A percentile compares a stretch with the other conserved stretches of the same genome.
Conservation (phyloP, 2,329 filamentous ascomycete species). For the Annulohypoxylon truncatum region DNA sequence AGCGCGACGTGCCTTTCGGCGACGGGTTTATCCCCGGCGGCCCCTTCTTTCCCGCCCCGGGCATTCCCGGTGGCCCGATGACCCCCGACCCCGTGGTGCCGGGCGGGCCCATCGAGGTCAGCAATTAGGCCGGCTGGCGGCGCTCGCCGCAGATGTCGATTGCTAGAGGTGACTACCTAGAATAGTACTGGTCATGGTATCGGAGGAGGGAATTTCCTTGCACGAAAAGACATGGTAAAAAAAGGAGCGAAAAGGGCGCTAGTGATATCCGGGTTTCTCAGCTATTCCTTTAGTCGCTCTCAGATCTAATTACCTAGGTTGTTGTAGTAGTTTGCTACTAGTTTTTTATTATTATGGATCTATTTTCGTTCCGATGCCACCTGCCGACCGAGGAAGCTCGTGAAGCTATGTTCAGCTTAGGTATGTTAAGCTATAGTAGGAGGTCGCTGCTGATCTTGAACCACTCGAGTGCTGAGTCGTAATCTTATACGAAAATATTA, state of each 20-base stretch:
- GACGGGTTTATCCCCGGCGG: constrained; percentile 46
- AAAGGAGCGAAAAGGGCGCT: constrained; percentile 15
- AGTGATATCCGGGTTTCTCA: constrained; percentile 33
- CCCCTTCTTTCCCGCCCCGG: constrained; percentile 47
- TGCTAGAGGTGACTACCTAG: not conserved
- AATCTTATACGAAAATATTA: not conserved
- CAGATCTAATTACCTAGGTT: constrained; percentile 23
- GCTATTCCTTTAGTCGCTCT: constrained; percentile 13
- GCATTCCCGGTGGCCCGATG: constrained; percentile 45
- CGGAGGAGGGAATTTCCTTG: constrained; percentile 29
- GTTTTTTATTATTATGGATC: constrained; percentile 23
- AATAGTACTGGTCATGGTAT: not conserved
- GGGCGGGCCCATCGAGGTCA: constrained; percentile 46
- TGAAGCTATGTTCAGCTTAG: not conserved
- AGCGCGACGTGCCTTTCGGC: constrained; percentile 38
- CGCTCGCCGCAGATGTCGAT: not conserved
- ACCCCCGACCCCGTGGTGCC: constrained; percentile 48
- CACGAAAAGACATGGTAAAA: constrained; percentile 21
- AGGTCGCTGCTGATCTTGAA: constrained; percentile 2
- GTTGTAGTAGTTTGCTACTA: constrained; percentile 20
- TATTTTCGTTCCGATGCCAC: constrained; percentile 12
- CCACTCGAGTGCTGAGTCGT: constrained; percentile 1
- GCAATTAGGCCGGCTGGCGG: constrained; percentile 32
- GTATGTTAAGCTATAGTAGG: not conserved
- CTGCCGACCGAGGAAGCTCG: not conserved